These are phyloP conservation scores for Plasmodium sp. DNA, from an alignment of 169 alveolate genomes.

Conservation along the genomic window DNA sequence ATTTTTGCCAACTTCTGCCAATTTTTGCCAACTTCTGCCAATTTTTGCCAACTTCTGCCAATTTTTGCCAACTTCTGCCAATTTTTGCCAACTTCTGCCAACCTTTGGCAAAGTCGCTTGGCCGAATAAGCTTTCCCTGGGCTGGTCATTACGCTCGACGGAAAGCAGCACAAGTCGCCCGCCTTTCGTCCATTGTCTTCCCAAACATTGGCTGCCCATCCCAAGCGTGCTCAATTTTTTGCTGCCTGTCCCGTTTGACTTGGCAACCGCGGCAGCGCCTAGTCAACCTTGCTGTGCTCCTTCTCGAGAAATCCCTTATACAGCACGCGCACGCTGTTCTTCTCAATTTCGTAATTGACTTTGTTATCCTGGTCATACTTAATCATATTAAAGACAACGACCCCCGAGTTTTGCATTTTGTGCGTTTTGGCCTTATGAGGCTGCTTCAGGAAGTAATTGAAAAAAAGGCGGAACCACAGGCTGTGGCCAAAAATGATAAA, in stretches of 20 bases:
- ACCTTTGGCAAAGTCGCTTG: not conserved
- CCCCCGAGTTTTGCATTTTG: constrained; percentile 40
- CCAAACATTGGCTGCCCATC: not conserved
- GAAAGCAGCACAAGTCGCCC: not conserved
- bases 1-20: too few species aligned
- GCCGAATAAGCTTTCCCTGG: not conserved
- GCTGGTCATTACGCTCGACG: not conserved
- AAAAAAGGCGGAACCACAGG: constrained; percentile 39
- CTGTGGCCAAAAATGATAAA: constrained; percentile 70
- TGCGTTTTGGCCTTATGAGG: constrained; percentile 50
- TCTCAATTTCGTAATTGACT: constrained; percentile 19
- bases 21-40: too few species aligned
- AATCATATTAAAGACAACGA: constrained; percentile 36
- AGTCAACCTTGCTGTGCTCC: not conserved
- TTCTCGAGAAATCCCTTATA: constrained; percentile 40
- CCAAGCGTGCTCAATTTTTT: not conserved
- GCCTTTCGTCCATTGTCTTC: not conserved
- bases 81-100: too few species aligned
- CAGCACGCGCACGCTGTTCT: constrained; percentile 15
- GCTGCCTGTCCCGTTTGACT: not conserved
- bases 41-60: too few species aligned
- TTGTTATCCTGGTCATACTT: constrained; percentile 1
- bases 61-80: not conserved
- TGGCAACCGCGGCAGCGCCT: not conserved
- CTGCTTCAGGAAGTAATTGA: constrained; percentile 27